A percentile compares a stretch with the other conserved stretches of the same genome.
Conservation (phyloP, 257 asterid species). For the Nicotiana noctiflora region DNA sequence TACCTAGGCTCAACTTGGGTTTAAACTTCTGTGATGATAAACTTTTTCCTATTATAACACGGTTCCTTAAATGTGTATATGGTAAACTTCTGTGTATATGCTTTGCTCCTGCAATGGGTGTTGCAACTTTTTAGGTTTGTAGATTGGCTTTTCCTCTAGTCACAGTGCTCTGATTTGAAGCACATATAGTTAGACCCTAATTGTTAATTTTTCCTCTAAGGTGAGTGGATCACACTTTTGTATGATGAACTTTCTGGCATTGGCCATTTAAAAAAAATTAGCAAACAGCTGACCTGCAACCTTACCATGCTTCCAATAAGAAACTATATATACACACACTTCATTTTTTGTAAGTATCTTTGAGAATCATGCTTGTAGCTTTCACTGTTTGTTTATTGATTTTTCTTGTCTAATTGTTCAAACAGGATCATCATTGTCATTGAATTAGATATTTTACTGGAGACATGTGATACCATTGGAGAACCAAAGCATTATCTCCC, state of each 20-base stretch:
- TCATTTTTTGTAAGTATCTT: not conserved
- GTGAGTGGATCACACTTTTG: not conserved
- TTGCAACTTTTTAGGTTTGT: not conserved
- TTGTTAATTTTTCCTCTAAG: not conserved
- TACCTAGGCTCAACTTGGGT: not conserved
- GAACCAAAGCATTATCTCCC: slow-evolving; percentile 40
- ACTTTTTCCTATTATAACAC: not conserved
- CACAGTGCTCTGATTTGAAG: not conserved
- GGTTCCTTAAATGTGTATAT: not conserved
- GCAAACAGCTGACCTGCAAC: not conserved
- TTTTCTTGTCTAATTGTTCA: slow-evolving; percentile 10
- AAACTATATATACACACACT: not conserved
- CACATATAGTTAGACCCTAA: not conserved
- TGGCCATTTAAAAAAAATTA: not conserved
- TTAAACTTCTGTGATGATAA: not conserved
- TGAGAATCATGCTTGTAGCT: not conserved
- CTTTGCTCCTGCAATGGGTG: not conserved
- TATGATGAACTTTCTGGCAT: not conserved
- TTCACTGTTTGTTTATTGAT: slow-evolving; percentile 6
- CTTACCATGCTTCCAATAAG: not conserved
- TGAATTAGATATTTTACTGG: slow-evolving; percentile 55
- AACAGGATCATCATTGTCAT: slow-evolving; percentile 79
- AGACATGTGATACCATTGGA: slow-evolving; percentile 64
- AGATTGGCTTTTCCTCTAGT: not conserved
- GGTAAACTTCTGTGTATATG: not conserved